Percentiles rank a stretch among this genome's conserved stretches.
Evolutionary conservation across 1,284 basidiomycete species (phyloP).

Genomic region (Xerocomus minutiporus): DNA sequence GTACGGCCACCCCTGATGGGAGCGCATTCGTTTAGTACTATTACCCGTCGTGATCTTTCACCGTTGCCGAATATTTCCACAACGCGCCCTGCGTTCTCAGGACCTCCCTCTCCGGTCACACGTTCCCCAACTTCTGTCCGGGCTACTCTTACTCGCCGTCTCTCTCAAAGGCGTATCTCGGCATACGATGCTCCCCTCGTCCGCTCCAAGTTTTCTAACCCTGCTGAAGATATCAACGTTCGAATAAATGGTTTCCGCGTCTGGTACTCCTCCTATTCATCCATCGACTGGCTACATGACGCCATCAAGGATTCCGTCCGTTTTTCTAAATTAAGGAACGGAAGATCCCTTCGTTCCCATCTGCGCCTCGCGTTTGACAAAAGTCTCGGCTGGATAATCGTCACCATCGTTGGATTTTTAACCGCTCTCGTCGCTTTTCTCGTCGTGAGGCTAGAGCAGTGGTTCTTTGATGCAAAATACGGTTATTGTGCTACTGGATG

Average conservation of each 20-base stretch:
- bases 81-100: conserved; percentile 15
- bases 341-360: conserved; percentile 69
- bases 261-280: conserved; percentile 86
- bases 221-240: conserved; percentile 53
- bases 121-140: conserved; percentile 17
- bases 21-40: conserved; percentile 12
- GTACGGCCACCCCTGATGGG: conserved; percentile 4
- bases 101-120: conserved; percentile 15
- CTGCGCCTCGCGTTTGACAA: conserved; percentile 75
- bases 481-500: conserved; percentile 76
- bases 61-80: conserved; percentile 9
- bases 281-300: conserved; percentile 90
- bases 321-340: conserved; percentile 62
- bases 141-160: conserved; percentile 29
- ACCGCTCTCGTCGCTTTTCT: conserved; percentile 84
- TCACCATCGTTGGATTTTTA: conserved; percentile 80
- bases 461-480: conserved; percentile 92
- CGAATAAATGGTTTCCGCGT: conserved; percentile 84
- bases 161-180: conserved; percentile 58
- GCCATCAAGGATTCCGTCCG: conserved; percentile 87
- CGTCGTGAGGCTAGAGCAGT: conserved; percentile 84
- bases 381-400: conserved; percentile 86
- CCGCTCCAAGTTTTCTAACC: conserved; percentile 28
- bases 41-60: conserved; percentile 10
- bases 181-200: conserved; percentile 61